Evolutionary conservation across 1,139 yeast species (phyloP).

Genomic region (Suzukiozyma palmioleophila): DNA sequence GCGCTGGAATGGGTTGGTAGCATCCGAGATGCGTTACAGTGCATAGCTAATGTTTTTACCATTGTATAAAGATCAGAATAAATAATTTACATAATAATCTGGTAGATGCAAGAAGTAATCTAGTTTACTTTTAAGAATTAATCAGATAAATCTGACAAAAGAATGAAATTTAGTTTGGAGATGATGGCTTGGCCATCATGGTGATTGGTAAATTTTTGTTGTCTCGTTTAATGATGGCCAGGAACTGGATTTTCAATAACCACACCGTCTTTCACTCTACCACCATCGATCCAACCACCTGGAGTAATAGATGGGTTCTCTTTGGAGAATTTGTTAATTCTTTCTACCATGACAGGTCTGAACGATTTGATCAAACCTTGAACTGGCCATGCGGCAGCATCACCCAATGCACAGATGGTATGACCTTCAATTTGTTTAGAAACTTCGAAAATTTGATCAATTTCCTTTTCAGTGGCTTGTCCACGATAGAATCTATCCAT

Average conservation of each 20-base stretch:
- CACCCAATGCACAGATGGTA: slow-evolving; percentile 87
- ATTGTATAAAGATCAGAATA: background rate
- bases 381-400: slow-evolving; percentile 91
- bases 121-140: background rate
- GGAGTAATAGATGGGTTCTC: slow-evolving; percentile 41
- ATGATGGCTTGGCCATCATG: background rate
- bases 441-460: slow-evolving; percentile 76
- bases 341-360: slow-evolving; percentile 74
- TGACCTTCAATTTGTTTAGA: slow-evolving; percentile 86
- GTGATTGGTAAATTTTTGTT: background rate
- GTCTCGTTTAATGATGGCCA: slow-evolving; percentile 27
- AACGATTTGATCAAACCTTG: slow-evolving; percentile 82
- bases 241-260: slow-evolving; percentile 62
- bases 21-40: no score
- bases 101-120: background rate
- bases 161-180: background rate
- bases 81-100: background rate
- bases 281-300: slow-evolving; percentile 77
- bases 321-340: slow-evolving; percentile 51
- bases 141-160: background rate
- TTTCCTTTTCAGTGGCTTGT: slow-evolving; percentile 74
- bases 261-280: slow-evolving; percentile 59
- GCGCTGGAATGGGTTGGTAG: no score
- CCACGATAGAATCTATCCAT: slow-evolving; percentile 79
- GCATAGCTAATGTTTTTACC: no score